Conservation (phyloP, 345 rosid genomes). For the Eutrema japonicum region DNA sequence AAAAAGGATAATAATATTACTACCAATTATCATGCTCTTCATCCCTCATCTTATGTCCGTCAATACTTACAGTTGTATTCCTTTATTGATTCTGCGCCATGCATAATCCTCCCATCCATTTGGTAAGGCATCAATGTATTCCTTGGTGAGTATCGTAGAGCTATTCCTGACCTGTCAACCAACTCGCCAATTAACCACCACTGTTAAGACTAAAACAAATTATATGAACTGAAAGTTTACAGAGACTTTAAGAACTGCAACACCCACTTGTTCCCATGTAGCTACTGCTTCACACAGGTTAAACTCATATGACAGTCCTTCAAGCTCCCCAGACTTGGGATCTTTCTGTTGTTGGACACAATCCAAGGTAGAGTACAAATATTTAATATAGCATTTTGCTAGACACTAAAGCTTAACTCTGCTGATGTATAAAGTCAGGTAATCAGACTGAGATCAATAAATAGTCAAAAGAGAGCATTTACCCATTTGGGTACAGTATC, state of each 20-base stretch:
- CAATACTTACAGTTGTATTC: conserved; percentile 74
- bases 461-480: conserved; percentile 29
- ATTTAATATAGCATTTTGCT: not conserved
- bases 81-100: conserved; percentile 95
- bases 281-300: conserved; percentile 92
- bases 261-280: conserved; percentile 73
- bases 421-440: not conserved
- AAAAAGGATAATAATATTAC: not conserved
- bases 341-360: conserved; percentile 59
- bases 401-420: conserved; percentile 8
- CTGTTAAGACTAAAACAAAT: not conserved
- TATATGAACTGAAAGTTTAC: conserved; percentile 16
- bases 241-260: conserved; percentile 26
- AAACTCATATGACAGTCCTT: conserved; percentile 79
- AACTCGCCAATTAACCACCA: conserved; percentile 58
- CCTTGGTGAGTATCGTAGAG: conserved; percentile 88
- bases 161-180: conserved; percentile 83
- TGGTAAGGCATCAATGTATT: conserved; percentile 86
- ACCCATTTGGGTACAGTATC: conserved; percentile 94
- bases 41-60: not conserved
- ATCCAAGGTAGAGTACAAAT: conserved; percentile 2
- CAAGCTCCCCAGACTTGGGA: conserved; percentile 85
- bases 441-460: conserved; percentile 1
- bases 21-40: not conserved
- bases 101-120: conserved; percentile 98